Conservation (phyloP, 768 basidiomycete genomes). For the Boletus rufocinnamomeus region DNA sequence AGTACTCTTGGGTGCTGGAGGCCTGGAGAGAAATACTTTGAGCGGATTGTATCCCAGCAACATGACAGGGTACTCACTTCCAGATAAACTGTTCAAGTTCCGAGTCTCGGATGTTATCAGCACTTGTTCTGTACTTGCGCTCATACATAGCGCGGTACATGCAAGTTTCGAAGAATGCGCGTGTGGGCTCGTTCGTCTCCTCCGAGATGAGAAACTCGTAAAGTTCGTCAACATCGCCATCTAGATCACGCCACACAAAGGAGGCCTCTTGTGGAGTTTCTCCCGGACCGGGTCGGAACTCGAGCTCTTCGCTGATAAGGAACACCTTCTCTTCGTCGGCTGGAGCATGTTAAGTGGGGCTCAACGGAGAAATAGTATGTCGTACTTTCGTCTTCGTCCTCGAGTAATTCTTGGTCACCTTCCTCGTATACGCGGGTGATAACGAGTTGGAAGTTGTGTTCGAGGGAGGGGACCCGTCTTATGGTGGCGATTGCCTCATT, state of each 20-base stretch:
- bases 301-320: constrained; percentile 86
- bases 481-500: constrained; percentile 96
- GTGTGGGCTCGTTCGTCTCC: constrained; percentile 74
- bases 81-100: constrained; percentile 81
- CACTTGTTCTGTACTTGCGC: constrained; percentile 77
- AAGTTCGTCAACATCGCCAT: constrained; percentile 89
- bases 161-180: constrained; percentile 88
- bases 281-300: constrained; percentile 75
- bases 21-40: constrained; percentile 15
- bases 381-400: constrained; percentile 90
- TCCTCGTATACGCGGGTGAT: constrained; percentile 97
- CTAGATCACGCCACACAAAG: constrained; percentile 89
- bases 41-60: neutral
- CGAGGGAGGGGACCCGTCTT: constrained; percentile 74
- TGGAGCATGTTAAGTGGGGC: constrained; percentile 35
- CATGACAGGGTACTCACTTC: constrained; percentile 55
- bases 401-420: constrained; percentile 91
- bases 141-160: constrained; percentile 98
- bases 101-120: constrained; percentile 64
- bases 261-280: constrained; percentile 74
- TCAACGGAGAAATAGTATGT: constrained; percentile 9
- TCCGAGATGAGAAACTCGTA: constrained; percentile 88
- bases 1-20: constrained; percentile 23
- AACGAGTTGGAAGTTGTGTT: constrained; percentile 86
- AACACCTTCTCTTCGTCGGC: constrained; percentile 94